Percentiles rank a stretch among this genome's conserved stretches.
phyloP scores from a whole-genome alignment of 176 grass and related monocot genomes.

The Oryza officinalis region DNA sequence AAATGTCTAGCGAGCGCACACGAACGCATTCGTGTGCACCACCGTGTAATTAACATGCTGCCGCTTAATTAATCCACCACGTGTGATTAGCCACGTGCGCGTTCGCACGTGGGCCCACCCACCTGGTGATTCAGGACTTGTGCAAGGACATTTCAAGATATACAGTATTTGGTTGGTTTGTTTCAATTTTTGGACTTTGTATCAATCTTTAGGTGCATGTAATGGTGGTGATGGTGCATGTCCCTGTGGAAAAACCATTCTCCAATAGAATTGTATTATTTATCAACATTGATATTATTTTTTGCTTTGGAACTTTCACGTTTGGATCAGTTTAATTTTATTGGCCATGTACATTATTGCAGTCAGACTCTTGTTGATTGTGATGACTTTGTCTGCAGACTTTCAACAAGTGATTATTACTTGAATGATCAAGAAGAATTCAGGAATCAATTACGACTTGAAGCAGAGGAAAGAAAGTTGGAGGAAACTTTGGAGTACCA shows the following conservation, averaged over 20 bases:
- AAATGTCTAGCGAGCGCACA: too few relatives aligned
- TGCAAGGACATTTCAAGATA: background rate
- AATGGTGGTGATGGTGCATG: background rate
- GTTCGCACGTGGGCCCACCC: too few relatives aligned
- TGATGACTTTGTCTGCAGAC: constrained; percentile 56
- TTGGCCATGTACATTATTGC: constrained; percentile 37
- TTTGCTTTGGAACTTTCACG: constrained; percentile 4
- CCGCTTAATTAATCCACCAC: too few relatives aligned
- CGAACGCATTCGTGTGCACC: too few relatives aligned
- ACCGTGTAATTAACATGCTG: too few relatives aligned
- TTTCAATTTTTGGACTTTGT: background rate
- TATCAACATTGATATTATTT: background rate
- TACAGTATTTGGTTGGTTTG: background rate
- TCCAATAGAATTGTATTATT: background rate
- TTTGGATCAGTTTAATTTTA: constrained; percentile 15
- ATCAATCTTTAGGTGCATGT: background rate
- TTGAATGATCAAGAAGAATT: constrained; percentile 73
- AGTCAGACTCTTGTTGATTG: constrained; percentile 61
- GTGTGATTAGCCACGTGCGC: too few relatives aligned
- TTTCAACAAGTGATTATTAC: constrained; percentile 51
- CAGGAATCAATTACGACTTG: constrained; percentile 59
- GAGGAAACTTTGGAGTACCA: constrained; percentile 91
- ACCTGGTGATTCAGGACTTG: background rate
- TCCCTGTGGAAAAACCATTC: background rate
- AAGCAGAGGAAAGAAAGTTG: constrained; percentile 86